phyloP scores from a whole-genome alignment of 495 filamentous ascomycete species.

The Aspergillus bridgeri region DNA sequence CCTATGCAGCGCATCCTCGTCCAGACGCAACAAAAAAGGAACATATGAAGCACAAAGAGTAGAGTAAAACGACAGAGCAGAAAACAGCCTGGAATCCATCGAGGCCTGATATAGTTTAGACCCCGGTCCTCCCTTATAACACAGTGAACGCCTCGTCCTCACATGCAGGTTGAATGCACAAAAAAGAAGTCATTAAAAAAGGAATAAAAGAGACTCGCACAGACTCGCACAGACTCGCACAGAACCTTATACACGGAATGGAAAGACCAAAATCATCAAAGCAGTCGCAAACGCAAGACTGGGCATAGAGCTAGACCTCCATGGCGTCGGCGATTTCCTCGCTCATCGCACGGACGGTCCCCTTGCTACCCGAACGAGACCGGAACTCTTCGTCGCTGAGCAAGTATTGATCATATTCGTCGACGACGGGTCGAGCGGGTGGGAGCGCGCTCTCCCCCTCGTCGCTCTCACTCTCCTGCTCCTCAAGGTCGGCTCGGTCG shows the following conservation, averaged over 20 bases:
- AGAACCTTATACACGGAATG: conserved; percentile 5
- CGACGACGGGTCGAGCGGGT: conserved; percentile 18
- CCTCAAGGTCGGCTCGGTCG: conserved; percentile 43
- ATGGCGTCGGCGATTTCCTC: conserved; percentile 71
- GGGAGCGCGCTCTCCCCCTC: conserved; percentile 33
- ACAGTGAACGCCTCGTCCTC: conserved; percentile 18
- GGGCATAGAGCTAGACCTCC: conserved; percentile 49
- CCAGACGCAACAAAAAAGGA: neutral
- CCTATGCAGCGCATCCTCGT: conserved; percentile 8
- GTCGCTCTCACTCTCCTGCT: conserved; percentile 43
- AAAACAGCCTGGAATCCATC: neutral
- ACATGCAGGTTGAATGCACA: conserved; percentile 27
- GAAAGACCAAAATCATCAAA: conserved; percentile 3
- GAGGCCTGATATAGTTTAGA: neutral
- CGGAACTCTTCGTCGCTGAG: conserved; percentile 44
- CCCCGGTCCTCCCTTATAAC: conserved; percentile 13
- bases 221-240: no score
- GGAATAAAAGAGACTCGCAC: neutral
- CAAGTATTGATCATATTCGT: conserved; percentile 43
- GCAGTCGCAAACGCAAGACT: conserved; percentile 2
- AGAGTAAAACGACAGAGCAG: neutral
- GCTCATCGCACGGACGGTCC: conserved; percentile 62
- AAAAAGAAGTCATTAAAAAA: neutral
- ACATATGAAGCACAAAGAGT: neutral
- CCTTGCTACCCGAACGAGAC: conserved; percentile 38